These are phyloP conservation scores for Xylaria palmicola DNA, from an alignment of 495 filamentous ascomycete genomes.

Conservation along the genomic window DNA sequence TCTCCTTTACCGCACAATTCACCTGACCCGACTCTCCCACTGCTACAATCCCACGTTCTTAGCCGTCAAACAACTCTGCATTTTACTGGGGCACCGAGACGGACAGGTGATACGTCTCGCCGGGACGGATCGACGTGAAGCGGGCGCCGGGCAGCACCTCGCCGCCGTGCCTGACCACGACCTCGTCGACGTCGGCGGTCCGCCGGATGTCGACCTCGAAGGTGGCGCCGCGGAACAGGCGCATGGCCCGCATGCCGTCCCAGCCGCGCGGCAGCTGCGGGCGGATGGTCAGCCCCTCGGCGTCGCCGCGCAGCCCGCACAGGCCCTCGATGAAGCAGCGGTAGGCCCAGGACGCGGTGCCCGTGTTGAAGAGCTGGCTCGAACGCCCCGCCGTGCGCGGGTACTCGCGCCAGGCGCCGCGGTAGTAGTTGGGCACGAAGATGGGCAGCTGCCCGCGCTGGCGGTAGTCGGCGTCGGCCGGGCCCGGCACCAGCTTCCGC, in stretches of 20 bases:
- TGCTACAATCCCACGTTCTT: not conserved
- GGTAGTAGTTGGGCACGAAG: conserved; percentile 59
- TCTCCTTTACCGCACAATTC: too few relatives aligned
- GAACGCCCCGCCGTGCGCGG: conserved; percentile 54
- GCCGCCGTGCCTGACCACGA: conserved; percentile 37
- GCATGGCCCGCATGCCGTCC: conserved; percentile 47
- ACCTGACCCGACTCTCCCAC: not conserved
- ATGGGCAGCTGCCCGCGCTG: conserved; percentile 56
- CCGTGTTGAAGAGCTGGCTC: conserved; percentile 58
- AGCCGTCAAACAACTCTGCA: too few relatives aligned
- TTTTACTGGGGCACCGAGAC: conserved; percentile 34
- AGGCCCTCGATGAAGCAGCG: conserved; percentile 54
- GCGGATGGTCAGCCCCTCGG: conserved; percentile 42
- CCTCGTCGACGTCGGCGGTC: conserved; percentile 42
- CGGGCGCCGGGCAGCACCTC: conserved; percentile 35
- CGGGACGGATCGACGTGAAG: conserved; percentile 39
- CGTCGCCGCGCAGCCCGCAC: conserved; percentile 51
- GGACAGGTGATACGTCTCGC: conserved; percentile 41
- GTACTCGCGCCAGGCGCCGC: conserved; percentile 49
- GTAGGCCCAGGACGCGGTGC: conserved; percentile 56
- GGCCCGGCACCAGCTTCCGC: conserved; percentile 54
- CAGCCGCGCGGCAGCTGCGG: conserved; percentile 52
- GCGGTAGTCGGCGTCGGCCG: conserved; percentile 48
- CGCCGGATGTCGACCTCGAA: conserved; percentile 47
- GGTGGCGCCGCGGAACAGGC: conserved; percentile 51